Percentiles rank a stretch among this genome's conserved stretches.
Conservation (phyloP, 768 basidiomycete species). For the Russula abietina region DNA sequence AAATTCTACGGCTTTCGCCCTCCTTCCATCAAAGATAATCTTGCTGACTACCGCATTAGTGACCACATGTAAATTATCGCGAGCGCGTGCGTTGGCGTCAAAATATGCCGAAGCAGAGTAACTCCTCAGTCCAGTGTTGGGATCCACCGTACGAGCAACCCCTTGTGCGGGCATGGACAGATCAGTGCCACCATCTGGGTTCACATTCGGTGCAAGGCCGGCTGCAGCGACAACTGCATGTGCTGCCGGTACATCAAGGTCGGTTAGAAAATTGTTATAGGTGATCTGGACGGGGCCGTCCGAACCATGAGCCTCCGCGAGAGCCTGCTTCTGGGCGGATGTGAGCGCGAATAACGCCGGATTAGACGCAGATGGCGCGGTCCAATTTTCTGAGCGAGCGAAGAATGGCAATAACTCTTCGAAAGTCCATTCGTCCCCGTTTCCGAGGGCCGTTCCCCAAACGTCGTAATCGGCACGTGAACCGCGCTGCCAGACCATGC, state of each 20-base stretch:
- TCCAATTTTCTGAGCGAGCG: conserved; percentile 22
- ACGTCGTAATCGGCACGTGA: conserved; percentile 20
- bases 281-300: conserved; percentile 17
- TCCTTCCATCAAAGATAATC: conserved; percentile 15
- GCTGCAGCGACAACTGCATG: conserved; percentile 17
- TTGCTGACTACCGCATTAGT: conserved; percentile 17
- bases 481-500: conserved; percentile 24
- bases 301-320: conserved; percentile 8
- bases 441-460: conserved; percentile 19
- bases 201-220: conserved; percentile 13
- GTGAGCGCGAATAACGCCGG: conserved; percentile 14
- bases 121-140: conserved; percentile 15
- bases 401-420: conserved; percentile 20
- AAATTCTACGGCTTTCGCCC: conserved; percentile 19
- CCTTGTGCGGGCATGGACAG: conserved; percentile 22
- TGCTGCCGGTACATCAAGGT: conserved; percentile 21
- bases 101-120: conserved; percentile 22
- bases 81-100: conserved; percentile 7
- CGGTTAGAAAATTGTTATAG: conserved; percentile 23
- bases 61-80: conserved; percentile 15
- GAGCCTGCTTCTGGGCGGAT: conserved; percentile 10
- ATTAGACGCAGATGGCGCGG: conserved; percentile 8
- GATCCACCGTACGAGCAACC: conserved; percentile 20
- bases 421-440: conserved; percentile 22
- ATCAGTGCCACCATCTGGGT: conserved; percentile 21